Percentiles rank a stretch among this genome's conserved stretches.
Conservation (phyloP, 2,329 filamentous ascomycete genomes). For the Ophiostoma triangulosporum region DNA sequence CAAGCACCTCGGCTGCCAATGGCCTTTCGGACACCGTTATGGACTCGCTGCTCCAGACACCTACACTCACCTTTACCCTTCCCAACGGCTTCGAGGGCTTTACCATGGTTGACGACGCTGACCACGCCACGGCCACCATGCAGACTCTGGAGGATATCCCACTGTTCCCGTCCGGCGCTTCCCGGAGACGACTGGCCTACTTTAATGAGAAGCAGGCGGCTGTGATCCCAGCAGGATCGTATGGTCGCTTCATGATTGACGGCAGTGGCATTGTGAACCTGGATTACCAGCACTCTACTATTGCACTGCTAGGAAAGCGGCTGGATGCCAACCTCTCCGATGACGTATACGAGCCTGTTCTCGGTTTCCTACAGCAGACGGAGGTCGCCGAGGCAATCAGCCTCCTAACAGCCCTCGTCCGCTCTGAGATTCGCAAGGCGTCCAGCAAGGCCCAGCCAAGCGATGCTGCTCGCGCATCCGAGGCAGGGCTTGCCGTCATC, state of each 20-base stretch:
- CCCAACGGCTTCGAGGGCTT: conserved; percentile 60
- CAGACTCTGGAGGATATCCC: conserved; percentile 50
- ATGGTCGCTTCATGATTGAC: conserved; percentile 63
- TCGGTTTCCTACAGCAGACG: conserved; percentile 42
- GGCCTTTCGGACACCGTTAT: conserved; percentile 35
- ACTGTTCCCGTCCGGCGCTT: conserved; percentile 41
- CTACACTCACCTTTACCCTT: conserved; percentile 66
- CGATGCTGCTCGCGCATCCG: conserved; percentile 13
- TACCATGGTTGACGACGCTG: conserved; percentile 67
- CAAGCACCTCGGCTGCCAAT: conserved; percentile 25
- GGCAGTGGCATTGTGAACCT: conserved; percentile 61
- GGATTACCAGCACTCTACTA: conserved; percentile 66
- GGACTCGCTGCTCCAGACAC: conserved; percentile 52
- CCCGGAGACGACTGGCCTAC: conserved; percentile 29
- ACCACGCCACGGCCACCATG: conserved; percentile 54
- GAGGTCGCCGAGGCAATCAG: conserved; percentile 61
- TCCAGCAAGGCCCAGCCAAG: conserved; percentile 8
- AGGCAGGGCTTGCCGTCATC: conserved; percentile 35
- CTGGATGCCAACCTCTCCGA: conserved; percentile 53
- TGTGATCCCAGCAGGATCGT: conserved; percentile 50
- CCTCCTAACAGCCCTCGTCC: conserved; percentile 58
- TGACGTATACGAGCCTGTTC: conserved; percentile 37
- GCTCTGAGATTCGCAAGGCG: conserved; percentile 31
- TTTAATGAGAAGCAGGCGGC: conserved; percentile 35
- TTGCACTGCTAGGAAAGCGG: conserved; percentile 66